Evolutionary conservation across 805 yeast species (phyloP).

Genomic region (Lipomyces kockii): DNA sequence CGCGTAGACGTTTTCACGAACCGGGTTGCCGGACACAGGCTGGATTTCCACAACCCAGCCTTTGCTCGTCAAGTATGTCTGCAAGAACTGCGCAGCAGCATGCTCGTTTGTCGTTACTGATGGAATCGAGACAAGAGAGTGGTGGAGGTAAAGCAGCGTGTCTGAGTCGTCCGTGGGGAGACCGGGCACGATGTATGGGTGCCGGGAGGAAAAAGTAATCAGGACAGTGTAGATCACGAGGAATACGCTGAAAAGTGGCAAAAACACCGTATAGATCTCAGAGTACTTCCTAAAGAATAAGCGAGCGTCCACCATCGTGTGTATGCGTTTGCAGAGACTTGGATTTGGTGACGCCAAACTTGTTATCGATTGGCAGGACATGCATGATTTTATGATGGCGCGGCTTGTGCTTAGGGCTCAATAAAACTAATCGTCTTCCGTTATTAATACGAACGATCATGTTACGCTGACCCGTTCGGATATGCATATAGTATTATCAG

Average conservation of each 20-base stretch:
- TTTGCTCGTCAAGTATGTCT: slow-evolving; percentile 46
- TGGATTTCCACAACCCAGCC: slow-evolving; percentile 61
- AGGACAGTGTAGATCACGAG: slow-evolving; percentile 19
- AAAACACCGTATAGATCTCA: slow-evolving; percentile 34
- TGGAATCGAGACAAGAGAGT: slow-evolving; percentile 45
- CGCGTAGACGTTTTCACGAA: slow-evolving; percentile 61
- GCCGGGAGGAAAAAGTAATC: slow-evolving; percentile 11
- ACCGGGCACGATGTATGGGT: not conserved
- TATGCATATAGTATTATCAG: no score
- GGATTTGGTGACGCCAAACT: not conserved
- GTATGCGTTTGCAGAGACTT: not conserved
- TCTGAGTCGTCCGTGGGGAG: slow-evolving; percentile 15
- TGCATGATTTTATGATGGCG: not conserved
- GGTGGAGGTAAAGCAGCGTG: slow-evolving; percentile 40
- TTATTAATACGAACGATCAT: no score
- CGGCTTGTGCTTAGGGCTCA: not conserved
- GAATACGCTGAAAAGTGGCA: slow-evolving; percentile 29
- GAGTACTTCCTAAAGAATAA: slow-evolving; percentile 28
- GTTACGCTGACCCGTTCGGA: not conserved
- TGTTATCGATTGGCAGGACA: not conserved
- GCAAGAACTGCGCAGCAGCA: slow-evolving; percentile 50
- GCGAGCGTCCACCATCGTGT: slow-evolving; percentile 13
- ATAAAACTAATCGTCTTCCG: no score
- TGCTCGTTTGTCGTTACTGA: slow-evolving; percentile 48
- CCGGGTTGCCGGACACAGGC: slow-evolving; percentile 43